phyloP scores from a whole-genome alignment of 306 rosid genomes.

The Crotalaria pallida region DNA sequence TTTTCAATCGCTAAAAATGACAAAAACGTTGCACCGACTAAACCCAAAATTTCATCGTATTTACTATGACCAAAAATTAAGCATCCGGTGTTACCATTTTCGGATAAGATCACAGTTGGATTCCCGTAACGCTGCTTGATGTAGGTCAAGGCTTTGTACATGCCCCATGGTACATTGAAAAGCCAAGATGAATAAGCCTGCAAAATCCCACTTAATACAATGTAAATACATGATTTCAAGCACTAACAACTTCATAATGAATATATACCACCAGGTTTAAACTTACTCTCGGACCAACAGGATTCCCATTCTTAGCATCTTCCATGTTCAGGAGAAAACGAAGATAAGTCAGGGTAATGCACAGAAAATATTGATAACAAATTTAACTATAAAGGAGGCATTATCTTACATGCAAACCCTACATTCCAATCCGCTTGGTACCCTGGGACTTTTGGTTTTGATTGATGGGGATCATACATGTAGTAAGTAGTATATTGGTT shows the following conservation, averaged over 20 bases:
- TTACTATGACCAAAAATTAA: background rate
- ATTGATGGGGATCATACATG: slow-evolving; percentile 49
- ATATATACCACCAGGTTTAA: background rate
- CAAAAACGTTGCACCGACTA: no score
- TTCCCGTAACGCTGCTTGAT: slow-evolving; percentile 74
- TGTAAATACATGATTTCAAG: background rate
- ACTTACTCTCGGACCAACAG: slow-evolving; percentile 77
- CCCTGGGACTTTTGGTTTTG: slow-evolving; percentile 51
- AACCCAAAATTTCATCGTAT: no score
- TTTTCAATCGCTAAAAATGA: no score
- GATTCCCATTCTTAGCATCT: slow-evolving; percentile 76
- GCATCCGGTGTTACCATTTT: slow-evolving; percentile 51
- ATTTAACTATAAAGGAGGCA: background rate
- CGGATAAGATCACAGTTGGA: slow-evolving; percentile 72
- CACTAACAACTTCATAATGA: background rate
- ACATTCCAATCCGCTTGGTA: slow-evolving; percentile 86
- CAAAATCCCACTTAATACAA: background rate
- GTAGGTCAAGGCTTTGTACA: slow-evolving; percentile 71
- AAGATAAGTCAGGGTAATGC: background rate
- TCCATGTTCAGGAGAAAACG: slow-evolving; percentile 23
- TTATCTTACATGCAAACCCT: slow-evolving; percentile 72
- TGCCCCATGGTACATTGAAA: slow-evolving; percentile 96
- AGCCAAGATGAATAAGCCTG: slow-evolving; percentile 89
- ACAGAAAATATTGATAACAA: background rate
- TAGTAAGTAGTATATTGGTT: slow-evolving; percentile 80